These are phyloP conservation scores for Microstegium vimineum DNA, from an alignment of 176 grass and related monocot genomes.

Conservation along the genomic window DNA sequence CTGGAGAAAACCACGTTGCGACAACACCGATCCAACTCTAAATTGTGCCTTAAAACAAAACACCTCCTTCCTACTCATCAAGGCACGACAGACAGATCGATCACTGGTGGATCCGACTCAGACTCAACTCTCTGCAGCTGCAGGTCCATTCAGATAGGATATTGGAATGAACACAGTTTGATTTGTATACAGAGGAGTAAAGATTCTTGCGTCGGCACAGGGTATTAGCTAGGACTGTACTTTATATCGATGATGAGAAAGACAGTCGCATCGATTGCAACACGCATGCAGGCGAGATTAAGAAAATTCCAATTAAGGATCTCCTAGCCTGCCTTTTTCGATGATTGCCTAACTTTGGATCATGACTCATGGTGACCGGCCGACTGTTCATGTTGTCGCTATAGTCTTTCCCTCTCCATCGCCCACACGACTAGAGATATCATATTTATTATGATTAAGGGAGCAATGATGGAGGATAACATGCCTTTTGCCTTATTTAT, in stretches of 20 bases:
- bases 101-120: constrained; percentile 39
- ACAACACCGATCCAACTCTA: constrained; percentile 10
- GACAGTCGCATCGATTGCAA: background rate
- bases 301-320: constrained; percentile 16
- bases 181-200: background rate
- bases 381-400: constrained; percentile 3
- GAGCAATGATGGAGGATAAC: constrained; percentile 22
- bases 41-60: constrained; percentile 18
- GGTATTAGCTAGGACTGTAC: background rate
- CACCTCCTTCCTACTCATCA: background rate
- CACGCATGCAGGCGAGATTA: background rate
- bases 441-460: constrained; percentile 21
- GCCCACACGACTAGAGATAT: constrained; percentile 15
- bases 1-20: constrained; percentile 8
- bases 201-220: constrained; percentile 2
- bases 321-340: background rate
- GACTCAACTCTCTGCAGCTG: constrained; percentile 38
- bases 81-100: background rate
- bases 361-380: constrained; percentile 21
- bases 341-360: constrained; percentile 27
- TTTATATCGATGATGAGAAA: constrained; percentile 23
- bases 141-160: constrained; percentile 18
- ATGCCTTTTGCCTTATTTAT: background rate
- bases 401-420: background rate
- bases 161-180: constrained; percentile 5